Conservation (phyloP, 129 eudicot genomes). For the Chrysanthemum makinoi region DNA sequence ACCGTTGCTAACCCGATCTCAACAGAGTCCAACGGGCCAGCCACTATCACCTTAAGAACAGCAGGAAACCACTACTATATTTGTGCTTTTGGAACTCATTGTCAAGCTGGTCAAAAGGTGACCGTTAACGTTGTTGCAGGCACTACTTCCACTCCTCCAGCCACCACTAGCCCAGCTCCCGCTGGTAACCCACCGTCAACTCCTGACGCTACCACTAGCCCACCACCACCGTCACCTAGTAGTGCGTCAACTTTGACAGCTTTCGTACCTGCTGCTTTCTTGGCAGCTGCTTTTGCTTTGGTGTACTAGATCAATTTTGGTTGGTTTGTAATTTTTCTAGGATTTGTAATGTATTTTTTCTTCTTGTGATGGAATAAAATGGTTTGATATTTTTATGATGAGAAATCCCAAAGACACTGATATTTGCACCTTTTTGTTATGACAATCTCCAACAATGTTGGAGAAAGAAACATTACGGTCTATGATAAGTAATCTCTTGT, state of each 20-base stretch:
- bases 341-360: too few relatives aligned
- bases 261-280: conserved; percentile 37
- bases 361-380: too few relatives aligned
- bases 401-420: too few relatives aligned
- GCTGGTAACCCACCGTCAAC: conserved; percentile 4
- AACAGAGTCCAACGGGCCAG: conserved; percentile 27
- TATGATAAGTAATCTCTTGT: too few relatives aligned
- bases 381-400: too few relatives aligned
- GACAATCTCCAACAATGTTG: too few relatives aligned
- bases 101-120: conserved; percentile 37
- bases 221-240: conserved; percentile 8
- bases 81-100: conserved; percentile 39
- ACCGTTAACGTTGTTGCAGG: conserved; percentile 36
- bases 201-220: neutral
- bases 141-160: conserved; percentile 5
- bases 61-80: conserved; percentile 43
- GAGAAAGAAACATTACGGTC: too few relatives aligned
- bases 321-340: too few relatives aligned
- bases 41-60: conserved; percentile 27
- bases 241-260: conserved; percentile 13
- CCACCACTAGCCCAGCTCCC: conserved; percentile 26
- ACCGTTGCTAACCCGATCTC: conserved; percentile 32
- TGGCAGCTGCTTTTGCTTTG: conserved; percentile 38
- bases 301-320: conserved; percentile 27
- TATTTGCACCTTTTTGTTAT: too few relatives aligned